phyloP scores from a whole-genome alignment of 306 rosid genomes.

The Quercus gilva region DNA sequence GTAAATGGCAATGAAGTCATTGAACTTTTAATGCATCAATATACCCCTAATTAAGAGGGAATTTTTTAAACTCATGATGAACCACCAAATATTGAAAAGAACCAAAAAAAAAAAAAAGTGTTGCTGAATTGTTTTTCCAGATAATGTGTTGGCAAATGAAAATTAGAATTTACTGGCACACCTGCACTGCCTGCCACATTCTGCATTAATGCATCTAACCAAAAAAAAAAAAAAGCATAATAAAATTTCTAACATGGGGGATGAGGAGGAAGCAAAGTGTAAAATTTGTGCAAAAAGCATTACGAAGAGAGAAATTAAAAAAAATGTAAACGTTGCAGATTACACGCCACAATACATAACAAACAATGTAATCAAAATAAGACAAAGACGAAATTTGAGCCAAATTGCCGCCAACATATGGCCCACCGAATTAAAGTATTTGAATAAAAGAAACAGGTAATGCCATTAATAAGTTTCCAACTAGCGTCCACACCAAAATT shows the following conservation, averaged over 20 bases:
- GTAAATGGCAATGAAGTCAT: background rate
- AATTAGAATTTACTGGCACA: too few species aligned
- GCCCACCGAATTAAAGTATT: slow-evolving; percentile 10
- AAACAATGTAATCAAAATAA: slow-evolving; percentile 20
- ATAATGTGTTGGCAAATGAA: too few species aligned
- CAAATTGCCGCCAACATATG: slow-evolving; percentile 20
- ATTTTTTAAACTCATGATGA: too few species aligned
- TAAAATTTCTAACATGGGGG: background rate
- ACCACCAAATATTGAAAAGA: too few species aligned
- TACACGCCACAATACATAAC: slow-evolving; percentile 13
- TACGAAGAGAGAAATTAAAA: background rate
- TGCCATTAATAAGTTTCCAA: slow-evolving; percentile 36
- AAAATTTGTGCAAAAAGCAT: background rate
- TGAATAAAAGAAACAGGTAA: background rate
- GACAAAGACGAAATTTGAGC: slow-evolving; percentile 10
- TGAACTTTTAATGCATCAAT: background rate
- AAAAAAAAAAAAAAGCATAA: background rate
- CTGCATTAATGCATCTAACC: too few species aligned
- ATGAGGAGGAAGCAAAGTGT: background rate
- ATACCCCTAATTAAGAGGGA: background rate
- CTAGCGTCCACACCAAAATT: slow-evolving; percentile 17
- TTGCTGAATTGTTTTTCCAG: too few species aligned
- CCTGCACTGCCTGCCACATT: too few species aligned
- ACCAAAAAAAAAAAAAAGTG: too few species aligned
- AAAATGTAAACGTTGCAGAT: background rate